Evolutionary conservation across 2,329 filamentous ascomycete genomes (phyloP).

Genomic region (Massarina eburnea): DNA sequence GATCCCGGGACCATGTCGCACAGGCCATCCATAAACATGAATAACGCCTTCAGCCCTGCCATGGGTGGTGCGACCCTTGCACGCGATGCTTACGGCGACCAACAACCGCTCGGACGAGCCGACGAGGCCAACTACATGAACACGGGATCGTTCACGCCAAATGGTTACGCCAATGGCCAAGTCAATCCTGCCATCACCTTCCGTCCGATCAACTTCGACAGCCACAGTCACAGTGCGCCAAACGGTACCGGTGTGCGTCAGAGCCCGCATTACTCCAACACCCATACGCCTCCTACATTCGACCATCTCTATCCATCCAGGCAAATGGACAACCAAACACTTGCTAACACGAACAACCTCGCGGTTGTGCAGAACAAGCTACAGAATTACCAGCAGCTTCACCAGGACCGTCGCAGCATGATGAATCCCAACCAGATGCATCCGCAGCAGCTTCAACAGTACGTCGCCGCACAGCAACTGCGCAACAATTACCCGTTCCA

Average conservation of each 20-base stretch:
- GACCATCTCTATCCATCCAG: slow-evolving; percentile 48
- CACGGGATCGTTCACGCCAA: slow-evolving; percentile 37
- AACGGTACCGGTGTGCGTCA: slow-evolving; percentile 47
- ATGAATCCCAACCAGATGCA: slow-evolving; percentile 35
- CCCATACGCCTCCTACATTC: slow-evolving; percentile 48
- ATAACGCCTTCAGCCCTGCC: slow-evolving; percentile 25
- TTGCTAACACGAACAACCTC: slow-evolving; percentile 48
- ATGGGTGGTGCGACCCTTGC: slow-evolving; percentile 23
- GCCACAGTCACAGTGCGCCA: slow-evolving; percentile 46
- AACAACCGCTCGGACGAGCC: slow-evolving; percentile 19
- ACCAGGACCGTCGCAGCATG: slow-evolving; percentile 41
- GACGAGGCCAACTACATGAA: slow-evolving; percentile 22
- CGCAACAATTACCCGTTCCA: slow-evolving; percentile 31
- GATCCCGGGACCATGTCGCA: slow-evolving; percentile 37
- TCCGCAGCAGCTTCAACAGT: slow-evolving; percentile 33
- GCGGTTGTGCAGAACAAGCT: slow-evolving; percentile 53
- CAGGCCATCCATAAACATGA: slow-evolving; percentile 36
- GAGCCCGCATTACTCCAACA: slow-evolving; percentile 51
- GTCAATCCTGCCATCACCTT: slow-evolving; percentile 38
- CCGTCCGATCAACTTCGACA: slow-evolving; percentile 43
- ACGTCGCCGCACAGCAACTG: slow-evolving; percentile 40
- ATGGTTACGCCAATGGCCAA: slow-evolving; percentile 31
- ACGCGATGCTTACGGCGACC: slow-evolving; percentile 28
- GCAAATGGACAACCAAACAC: slow-evolving; percentile 37
- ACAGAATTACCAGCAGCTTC: slow-evolving; percentile 51